Evolutionary conservation across 495 filamentous ascomycete genomes (phyloP).

Genomic region (Letharia lupina): DNA sequence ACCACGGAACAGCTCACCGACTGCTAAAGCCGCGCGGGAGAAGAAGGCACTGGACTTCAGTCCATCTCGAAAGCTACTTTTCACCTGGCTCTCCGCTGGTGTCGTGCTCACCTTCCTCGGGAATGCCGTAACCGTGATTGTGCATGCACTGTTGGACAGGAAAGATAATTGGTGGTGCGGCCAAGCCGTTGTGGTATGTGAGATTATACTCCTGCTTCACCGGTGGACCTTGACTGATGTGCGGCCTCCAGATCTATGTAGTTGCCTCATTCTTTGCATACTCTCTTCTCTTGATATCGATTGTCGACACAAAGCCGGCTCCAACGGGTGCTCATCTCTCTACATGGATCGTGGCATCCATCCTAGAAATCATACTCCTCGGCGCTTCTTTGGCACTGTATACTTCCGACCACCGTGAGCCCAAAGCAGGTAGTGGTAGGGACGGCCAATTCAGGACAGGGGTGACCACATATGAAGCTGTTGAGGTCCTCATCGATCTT

Average conservation of each 20-base stretch:
- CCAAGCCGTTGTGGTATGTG: conserved; percentile 70
- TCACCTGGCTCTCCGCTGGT: conserved; percentile 62
- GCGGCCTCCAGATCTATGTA: conserved; percentile 60
- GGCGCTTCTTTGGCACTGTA: conserved; percentile 55
- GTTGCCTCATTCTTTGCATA: conserved; percentile 71
- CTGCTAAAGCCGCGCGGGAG: conserved; percentile 23
- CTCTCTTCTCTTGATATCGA: conserved; percentile 62
- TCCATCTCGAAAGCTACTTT: conserved; percentile 52
- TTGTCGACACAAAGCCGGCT: conserved; percentile 68
- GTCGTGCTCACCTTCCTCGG: conserved; percentile 64
- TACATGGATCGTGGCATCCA: conserved; percentile 60
- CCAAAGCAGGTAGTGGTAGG: conserved; percentile 46
- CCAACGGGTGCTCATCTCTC: conserved; percentile 64
- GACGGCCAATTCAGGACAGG: conserved; percentile 37
- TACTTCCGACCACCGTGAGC: conserved; percentile 49
- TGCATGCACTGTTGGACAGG: conserved; percentile 59
- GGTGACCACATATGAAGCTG: conserved; percentile 57
- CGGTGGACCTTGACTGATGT: conserved; percentile 7
- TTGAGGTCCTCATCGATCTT: conserved; percentile 50
- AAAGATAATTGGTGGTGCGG: conserved; percentile 85
- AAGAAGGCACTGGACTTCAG: conserved; percentile 44
- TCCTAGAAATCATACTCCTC: conserved; percentile 62
- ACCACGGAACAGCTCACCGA: conserved; percentile 40
- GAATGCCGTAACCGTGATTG: conserved; percentile 64
- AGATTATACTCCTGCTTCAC: background rate